Conservation (phyloP, 2,329 filamentous ascomycete species). For the Colletotrichum cereale region DNA sequence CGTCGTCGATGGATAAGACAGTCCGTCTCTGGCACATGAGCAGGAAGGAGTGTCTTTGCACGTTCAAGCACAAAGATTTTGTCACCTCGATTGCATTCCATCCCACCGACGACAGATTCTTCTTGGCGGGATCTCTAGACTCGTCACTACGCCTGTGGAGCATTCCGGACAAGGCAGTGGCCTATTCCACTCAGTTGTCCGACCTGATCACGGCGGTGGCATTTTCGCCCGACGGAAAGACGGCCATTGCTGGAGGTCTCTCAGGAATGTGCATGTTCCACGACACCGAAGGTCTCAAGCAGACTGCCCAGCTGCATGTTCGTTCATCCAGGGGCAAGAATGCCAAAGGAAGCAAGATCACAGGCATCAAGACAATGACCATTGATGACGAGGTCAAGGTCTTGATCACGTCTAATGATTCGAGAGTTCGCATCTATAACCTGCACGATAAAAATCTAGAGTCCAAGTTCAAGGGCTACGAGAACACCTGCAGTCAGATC, state of each 20-base stretch:
- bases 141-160: slow-evolving; percentile 92
- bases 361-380: slow-evolving; percentile 84
- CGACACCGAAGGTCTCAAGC: slow-evolving; percentile 90
- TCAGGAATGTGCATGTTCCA: slow-evolving; percentile 91
- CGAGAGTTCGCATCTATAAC: slow-evolving; percentile 89
- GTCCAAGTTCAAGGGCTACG: slow-evolving; percentile 90
- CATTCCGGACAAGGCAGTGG: slow-evolving; percentile 95
- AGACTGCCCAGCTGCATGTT: slow-evolving; percentile 90
- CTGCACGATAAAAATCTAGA: slow-evolving; percentile 87
- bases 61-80: slow-evolving; percentile 94
- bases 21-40: slow-evolving; percentile 94
- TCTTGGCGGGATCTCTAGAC: slow-evolving; percentile 92
- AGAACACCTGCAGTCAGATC: slow-evolving; percentile 92
- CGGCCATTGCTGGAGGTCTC: slow-evolving; percentile 88
- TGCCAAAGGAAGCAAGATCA: slow-evolving; percentile 97
- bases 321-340: slow-evolving; percentile 92
- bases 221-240: slow-evolving; percentile 92
- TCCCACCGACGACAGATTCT: slow-evolving; percentile 94
- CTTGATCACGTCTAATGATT: slow-evolving; percentile 94
- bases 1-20: slow-evolving; percentile 98
- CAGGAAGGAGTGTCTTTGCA: slow-evolving; percentile 87
- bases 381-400: slow-evolving; percentile 81
- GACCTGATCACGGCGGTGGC: slow-evolving; percentile 95
- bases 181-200: slow-evolving; percentile 80
- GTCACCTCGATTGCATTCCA: slow-evolving; percentile 97